Evolutionary conservation across 805 yeast species (phyloP).

Genomic region (Kazachstania africana): DNA sequence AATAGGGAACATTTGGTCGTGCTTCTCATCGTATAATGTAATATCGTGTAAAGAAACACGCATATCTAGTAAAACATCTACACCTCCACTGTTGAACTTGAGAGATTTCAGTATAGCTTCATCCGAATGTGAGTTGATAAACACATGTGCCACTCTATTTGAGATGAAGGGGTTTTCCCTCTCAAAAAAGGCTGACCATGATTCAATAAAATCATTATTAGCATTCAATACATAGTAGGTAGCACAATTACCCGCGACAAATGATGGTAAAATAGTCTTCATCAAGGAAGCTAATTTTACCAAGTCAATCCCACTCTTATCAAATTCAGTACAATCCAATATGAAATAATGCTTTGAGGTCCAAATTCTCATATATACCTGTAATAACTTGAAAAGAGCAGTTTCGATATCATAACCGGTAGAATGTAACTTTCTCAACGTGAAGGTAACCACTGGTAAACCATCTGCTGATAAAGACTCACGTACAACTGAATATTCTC

Average conservation of each 20-base stretch:
- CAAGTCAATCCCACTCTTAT: conserved; percentile 17
- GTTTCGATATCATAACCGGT: conserved; percentile 35
- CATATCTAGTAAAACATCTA: conserved; percentile 34
- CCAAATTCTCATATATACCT: conserved; percentile 61
- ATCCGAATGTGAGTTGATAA: conserved; percentile 38
- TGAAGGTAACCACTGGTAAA: conserved; percentile 50
- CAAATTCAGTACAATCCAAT: conserved; percentile 57
- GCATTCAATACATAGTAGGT: conserved; percentile 39
- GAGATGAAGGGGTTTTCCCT: conserved; percentile 17
- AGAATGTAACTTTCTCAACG: conserved; percentile 30
- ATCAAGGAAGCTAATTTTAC: conserved; percentile 22
- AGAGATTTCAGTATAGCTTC: conserved; percentile 31
- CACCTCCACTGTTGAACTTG: conserved; percentile 34
- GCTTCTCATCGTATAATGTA: conserved; percentile 36
- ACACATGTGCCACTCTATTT: conserved; percentile 24
- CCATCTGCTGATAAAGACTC: conserved; percentile 67
- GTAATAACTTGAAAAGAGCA: conserved; percentile 48
- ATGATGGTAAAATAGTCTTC: conserved; percentile 38
- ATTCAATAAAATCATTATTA: conserved; percentile 18
- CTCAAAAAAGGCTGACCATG: conserved; percentile 17
- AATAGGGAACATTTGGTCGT: conserved; percentile 46
- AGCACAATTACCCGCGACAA: conserved; percentile 39
- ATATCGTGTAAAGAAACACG: conserved; percentile 43
- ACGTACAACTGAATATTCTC: conserved; percentile 35
- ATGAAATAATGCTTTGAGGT: conserved; percentile 50